Conservation (phyloP, 2,329 filamentous ascomycete genomes). For the Penicillium glabrum region DNA sequence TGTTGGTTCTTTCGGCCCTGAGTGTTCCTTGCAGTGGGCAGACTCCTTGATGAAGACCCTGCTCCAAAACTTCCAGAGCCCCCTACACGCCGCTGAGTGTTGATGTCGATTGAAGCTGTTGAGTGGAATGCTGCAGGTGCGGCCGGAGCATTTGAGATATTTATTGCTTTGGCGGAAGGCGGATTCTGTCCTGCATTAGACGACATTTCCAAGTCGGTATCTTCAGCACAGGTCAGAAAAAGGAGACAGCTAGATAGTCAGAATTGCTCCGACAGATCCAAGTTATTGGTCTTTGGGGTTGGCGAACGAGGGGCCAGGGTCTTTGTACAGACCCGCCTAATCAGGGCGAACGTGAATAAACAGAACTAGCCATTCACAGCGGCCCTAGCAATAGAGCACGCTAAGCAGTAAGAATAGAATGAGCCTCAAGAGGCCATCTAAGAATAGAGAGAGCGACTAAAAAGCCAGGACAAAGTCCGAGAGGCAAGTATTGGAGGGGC, state of each 20-base stretch:
- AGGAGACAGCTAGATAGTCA: not conserved
- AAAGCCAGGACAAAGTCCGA: not conserved
- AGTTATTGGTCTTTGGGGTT: not conserved
- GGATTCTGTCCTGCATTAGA: constrained; percentile 38
- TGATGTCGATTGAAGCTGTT: constrained; percentile 31
- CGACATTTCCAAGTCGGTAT: constrained; percentile 37
- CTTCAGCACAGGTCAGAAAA: not conserved
- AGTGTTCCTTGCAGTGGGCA: constrained; percentile 60
- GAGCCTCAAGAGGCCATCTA: constrained; percentile 23
- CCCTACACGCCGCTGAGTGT: constrained; percentile 42
- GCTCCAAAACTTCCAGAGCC: constrained; percentile 43
- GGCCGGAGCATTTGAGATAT: constrained; percentile 33
- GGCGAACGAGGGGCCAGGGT: not conserved
- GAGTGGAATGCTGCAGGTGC: constrained; percentile 35
- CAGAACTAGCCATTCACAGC: constrained; percentile 8
- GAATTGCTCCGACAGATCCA: not conserved
- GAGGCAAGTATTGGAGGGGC: constrained; percentile 16
- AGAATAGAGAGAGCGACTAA: constrained; percentile 19
- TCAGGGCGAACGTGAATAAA: not conserved
- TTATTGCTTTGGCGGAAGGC: constrained; percentile 41
- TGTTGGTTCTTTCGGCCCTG: constrained; percentile 80
- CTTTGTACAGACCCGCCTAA: not conserved
- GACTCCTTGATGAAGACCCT: constrained; percentile 38
- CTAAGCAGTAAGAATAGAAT: constrained; percentile 9
- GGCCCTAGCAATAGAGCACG: not conserved